phyloP scores from a whole-genome alignment of 2,329 filamentous ascomycete genomes.

The Colletotrichum eremochloae region DNA sequence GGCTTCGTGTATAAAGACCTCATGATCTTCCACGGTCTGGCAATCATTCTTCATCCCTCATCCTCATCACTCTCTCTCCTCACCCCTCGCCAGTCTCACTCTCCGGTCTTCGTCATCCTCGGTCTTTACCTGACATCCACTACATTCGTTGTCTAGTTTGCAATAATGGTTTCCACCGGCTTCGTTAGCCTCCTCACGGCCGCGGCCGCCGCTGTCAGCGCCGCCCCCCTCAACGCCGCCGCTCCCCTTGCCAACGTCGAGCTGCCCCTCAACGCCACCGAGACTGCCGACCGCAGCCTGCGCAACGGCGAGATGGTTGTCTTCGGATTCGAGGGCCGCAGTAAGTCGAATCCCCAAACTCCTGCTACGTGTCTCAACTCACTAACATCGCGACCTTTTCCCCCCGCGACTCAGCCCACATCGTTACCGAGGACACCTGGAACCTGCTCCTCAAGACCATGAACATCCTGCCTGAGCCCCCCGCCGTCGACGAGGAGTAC shows the following conservation, averaged over 20 bases:
- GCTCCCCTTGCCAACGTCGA: too few relatives aligned
- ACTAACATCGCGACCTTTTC: not conserved
- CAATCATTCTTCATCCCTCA: not conserved
- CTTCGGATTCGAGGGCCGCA: slow-evolving; percentile 2
- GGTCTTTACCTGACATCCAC: not conserved
- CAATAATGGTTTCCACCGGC: slow-evolving; percentile 26
- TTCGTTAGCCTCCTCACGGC: slow-evolving; percentile 22
- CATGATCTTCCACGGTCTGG: not conserved
- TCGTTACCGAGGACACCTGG: slow-evolving; percentile 35
- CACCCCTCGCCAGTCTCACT: not conserved
- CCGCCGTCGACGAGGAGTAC: slow-evolving; percentile 20
- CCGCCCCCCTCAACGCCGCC: too few relatives aligned
- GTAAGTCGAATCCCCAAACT: slow-evolving; percentile 1
- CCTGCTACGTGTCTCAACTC: not conserved
- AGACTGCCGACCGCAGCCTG: slow-evolving; percentile 6
- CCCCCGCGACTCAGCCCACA: slow-evolving; percentile 1
- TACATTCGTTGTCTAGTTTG: not conserved
- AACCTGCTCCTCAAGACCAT: slow-evolving; percentile 16
- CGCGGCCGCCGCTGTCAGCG: slow-evolving; percentile 10
- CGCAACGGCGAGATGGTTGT: slow-evolving; percentile 25
- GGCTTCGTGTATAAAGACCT: slow-evolving; percentile 1
- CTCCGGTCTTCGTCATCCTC: not conserved
- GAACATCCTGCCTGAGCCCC: slow-evolving; percentile 18
- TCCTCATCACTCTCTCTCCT: not conserved
- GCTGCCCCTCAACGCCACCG: slow-evolving; percentile 20